Percentiles rank a stretch among this genome's conserved stretches.
Evolutionary conservation across 345 rosid species (phyloP).

Genomic region (Populus euphratica): DNA sequence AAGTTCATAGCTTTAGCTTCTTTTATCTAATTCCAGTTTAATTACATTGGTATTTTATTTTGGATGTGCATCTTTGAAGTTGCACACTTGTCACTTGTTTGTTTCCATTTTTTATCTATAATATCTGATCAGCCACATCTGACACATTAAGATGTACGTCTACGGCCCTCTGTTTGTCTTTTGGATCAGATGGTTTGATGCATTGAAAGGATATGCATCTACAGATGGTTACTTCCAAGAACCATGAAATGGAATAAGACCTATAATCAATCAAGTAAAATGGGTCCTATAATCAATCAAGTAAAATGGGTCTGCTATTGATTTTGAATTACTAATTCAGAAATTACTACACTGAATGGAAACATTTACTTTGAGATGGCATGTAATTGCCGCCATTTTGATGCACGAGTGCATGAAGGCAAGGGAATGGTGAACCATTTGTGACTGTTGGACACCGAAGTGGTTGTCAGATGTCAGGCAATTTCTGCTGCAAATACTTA

Average conservation of each 20-base stretch:
- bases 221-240: neutral
- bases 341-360: neutral
- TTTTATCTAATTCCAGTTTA: neutral
- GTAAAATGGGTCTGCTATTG: neutral
- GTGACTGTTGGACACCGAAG: neutral
- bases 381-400: neutral
- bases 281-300: neutral
- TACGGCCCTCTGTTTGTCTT: neutral
- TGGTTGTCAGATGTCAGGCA: neutral
- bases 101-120: neutral
- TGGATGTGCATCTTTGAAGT: slow-evolving; percentile 1
- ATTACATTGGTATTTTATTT: neutral
- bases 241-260: neutral
- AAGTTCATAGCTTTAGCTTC: neutral
- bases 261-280: neutral
- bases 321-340: neutral
- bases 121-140: neutral
- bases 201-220: neutral
- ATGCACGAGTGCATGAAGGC: neutral
- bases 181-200: neutral
- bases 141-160: neutral
- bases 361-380: neutral
- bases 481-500: neutral
- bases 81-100: neutral
- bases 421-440: neutral